phyloP scores from a whole-genome alignment of 352 stramenopile species.

The Plasmopara viticola region DNA sequence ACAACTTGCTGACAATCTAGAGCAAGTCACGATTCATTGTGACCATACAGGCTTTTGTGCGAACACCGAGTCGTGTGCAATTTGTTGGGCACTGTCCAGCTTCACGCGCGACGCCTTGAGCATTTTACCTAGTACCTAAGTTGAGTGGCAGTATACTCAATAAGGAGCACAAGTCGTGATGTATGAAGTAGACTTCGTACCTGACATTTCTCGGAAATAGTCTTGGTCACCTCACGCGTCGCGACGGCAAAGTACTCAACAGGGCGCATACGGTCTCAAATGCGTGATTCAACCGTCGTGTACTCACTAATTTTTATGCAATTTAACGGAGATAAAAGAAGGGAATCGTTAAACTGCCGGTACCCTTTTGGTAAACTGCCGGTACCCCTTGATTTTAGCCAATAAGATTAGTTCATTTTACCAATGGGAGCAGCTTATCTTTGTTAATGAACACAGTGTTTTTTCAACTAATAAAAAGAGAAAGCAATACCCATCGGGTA shows the following conservation, averaged over 20 bases:
- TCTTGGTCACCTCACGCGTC: conserved; percentile 54
- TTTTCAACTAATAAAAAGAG: too few species aligned
- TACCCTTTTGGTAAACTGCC: too few species aligned
- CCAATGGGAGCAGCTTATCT: too few species aligned
- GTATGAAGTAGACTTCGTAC: conserved; percentile 9
- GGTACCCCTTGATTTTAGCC: too few species aligned
- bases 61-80: conserved; percentile 49
- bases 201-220: conserved; percentile 69
- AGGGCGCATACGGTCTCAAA: too few species aligned
- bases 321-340: too few species aligned
- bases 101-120: conserved; percentile 55
- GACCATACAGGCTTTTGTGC: conserved; percentile 40
- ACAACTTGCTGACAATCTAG: not conserved
- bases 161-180: not conserved
- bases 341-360: too few species aligned
- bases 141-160: not conserved
- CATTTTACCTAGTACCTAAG: conserved; percentile 58
- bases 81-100: conserved; percentile 43
- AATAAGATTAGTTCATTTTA: too few species aligned
- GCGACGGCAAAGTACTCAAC: conserved; percentile 8
- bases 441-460: too few species aligned
- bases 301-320: too few species aligned
- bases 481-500: too few species aligned
- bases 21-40: not conserved
- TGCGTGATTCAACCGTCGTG: too few species aligned